These are phyloP conservation scores for Mediolabrus comicus DNA, from an alignment of 108 stramenopile species.

Conservation along the genomic window DNA sequence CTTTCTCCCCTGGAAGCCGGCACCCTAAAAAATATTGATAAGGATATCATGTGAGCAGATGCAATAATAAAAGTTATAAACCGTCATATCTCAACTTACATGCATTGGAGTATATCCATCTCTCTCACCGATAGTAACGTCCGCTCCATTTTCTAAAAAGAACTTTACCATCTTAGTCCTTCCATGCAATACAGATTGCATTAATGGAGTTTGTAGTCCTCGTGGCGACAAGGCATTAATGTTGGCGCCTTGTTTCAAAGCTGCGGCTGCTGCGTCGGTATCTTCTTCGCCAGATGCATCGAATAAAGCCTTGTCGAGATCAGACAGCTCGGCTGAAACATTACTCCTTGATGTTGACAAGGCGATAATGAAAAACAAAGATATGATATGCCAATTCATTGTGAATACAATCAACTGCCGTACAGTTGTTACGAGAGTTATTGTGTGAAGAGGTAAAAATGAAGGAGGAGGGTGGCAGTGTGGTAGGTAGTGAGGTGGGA, in stretches of 20 bases:
- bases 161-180: constrained; percentile 24
- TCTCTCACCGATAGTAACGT: constrained; percentile 21
- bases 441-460: no score
- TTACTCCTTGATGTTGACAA: background rate
- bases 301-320: constrained; percentile 15
- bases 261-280: constrained; percentile 4
- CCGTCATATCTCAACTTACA: background rate
- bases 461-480: no score
- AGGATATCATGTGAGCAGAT: background rate
- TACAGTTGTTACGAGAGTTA: no score
- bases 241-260: constrained; percentile 27
- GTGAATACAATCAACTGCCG: background rate
- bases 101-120: constrained; percentile 45
- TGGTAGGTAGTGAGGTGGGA: no score
- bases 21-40: constrained; percentile 30
- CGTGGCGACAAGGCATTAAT: constrained; percentile 26
- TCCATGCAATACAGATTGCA: constrained; percentile 37
- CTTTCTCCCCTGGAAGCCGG: constrained; percentile 40
- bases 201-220: constrained; percentile 36
- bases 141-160: constrained; percentile 34
- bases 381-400: background rate
- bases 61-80: no score
- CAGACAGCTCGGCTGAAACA: background rate
- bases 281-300: constrained; percentile 27
- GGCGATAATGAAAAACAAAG: background rate